Conservation (phyloP, 345 rosid genomes). For the Populus euphratica region DNA sequence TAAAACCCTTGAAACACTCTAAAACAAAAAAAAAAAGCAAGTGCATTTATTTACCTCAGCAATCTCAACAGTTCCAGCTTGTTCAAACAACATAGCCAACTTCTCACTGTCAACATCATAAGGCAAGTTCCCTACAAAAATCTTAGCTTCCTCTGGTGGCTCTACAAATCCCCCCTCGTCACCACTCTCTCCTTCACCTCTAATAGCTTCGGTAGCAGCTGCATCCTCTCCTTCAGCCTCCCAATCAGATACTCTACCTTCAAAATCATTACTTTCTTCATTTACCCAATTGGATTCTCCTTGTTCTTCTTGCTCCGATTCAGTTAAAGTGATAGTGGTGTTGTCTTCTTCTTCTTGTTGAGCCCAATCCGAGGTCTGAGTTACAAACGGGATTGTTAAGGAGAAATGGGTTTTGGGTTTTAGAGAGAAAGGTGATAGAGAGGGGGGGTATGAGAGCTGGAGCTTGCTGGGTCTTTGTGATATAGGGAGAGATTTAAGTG, state of each 20-base stretch:
- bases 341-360: conserved; percentile 36
- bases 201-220: conserved; percentile 10
- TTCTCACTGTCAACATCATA: conserved; percentile 74
- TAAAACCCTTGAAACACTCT: neutral
- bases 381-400: conserved; percentile 40
- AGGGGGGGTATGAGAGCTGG: conserved; percentile 27
- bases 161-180: conserved; percentile 37
- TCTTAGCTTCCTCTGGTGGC: conserved; percentile 81
- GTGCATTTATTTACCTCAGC: conserved; percentile 57
- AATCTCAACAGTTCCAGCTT: conserved; percentile 89
- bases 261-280: conserved; percentile 29
- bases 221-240: conserved; percentile 35
- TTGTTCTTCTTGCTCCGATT: conserved; percentile 10
- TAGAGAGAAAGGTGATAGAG: conserved; percentile 25
- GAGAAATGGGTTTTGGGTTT: conserved; percentile 41
- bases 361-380: conserved; percentile 49
- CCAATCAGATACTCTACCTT: conserved; percentile 33
- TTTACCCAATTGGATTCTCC: conserved; percentile 28
- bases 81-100: conserved; percentile 78
- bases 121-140: conserved; percentile 83
- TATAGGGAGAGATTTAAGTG: conserved; percentile 29
- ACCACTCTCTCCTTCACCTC: conserved; percentile 21
- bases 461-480: conserved; percentile 19
- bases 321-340: conserved; percentile 29
- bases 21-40: neutral